phyloP scores from a whole-genome alignment of 495 filamentous ascomycete genomes.

The Aspergillus campestris region DNA sequence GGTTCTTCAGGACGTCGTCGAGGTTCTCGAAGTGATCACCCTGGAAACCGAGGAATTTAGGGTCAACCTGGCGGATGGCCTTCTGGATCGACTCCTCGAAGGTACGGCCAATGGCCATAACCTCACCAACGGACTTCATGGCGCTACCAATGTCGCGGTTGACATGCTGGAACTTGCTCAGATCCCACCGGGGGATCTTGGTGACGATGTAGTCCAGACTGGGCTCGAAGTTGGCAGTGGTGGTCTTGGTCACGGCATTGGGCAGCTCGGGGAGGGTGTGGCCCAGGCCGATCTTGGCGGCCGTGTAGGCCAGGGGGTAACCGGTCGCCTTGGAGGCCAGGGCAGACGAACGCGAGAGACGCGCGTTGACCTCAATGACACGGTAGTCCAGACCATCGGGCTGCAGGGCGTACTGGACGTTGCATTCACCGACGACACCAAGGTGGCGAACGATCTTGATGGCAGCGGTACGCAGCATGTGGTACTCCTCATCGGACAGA shows the following conservation, averaged over 20 bases:
- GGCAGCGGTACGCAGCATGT: slow-evolving; percentile 94
- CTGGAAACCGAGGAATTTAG: slow-evolving; percentile 85
- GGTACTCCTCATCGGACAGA: slow-evolving; percentile 92
- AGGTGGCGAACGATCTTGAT: slow-evolving; percentile 95
- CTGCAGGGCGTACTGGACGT: slow-evolving; percentile 94
- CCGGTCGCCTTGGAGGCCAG: slow-evolving; percentile 95
- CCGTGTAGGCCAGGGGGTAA: slow-evolving; percentile 92
- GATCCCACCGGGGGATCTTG: slow-evolving; percentile 96
- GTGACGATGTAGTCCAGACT: slow-evolving; percentile 96
- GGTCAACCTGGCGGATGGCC: slow-evolving; percentile 93
- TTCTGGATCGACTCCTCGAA: slow-evolving; percentile 99
- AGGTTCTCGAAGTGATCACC: slow-evolving; percentile 89
- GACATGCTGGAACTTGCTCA: slow-evolving; percentile 97
- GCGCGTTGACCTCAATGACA: slow-evolving; percentile 97
- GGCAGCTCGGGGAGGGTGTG: slow-evolving; percentile 91
- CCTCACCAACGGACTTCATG: slow-evolving; percentile 98
- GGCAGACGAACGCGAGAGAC: slow-evolving; percentile 89
- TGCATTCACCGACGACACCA: slow-evolving; percentile 94
- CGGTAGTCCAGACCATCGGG: slow-evolving; percentile 92
- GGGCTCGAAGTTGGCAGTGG: slow-evolving; percentile 97
- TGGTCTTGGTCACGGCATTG: slow-evolving; percentile 96
- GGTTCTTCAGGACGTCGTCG: slow-evolving; percentile 82
- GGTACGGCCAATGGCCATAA: slow-evolving; percentile 97
- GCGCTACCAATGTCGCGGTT: slow-evolving; percentile 94
- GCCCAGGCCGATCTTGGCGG: slow-evolving; percentile 92